These are phyloP conservation scores for Suillus discolor DNA, from an alignment of 768 basidiomycete species.

Conservation along the genomic window DNA sequence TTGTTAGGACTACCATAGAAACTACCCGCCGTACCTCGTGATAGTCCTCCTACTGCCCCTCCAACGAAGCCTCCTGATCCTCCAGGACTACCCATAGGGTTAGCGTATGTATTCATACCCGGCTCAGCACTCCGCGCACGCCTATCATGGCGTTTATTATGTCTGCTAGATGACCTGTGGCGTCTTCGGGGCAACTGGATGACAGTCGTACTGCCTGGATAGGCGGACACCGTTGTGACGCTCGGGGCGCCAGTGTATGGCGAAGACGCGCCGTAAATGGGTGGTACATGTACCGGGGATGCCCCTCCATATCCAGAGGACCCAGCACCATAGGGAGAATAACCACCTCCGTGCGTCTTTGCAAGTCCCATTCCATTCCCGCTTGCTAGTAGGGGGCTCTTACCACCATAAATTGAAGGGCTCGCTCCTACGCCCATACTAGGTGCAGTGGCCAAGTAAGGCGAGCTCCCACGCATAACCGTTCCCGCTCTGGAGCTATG, in stretches of 20 bases:
- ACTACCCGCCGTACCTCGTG: conserved; percentile 3
- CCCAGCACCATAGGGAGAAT: not conserved
- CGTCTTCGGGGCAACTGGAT: conserved; percentile 12
- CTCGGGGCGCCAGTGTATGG: not conserved
- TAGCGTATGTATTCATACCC: not conserved
- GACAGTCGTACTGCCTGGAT: conserved; percentile 11
- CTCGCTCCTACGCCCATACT: not conserved
- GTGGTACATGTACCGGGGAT: not conserved
- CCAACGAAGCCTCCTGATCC: conserved; percentile 9
- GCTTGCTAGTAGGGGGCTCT: not conserved
- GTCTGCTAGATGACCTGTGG: conserved; percentile 2
- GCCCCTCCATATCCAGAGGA: not conserved
- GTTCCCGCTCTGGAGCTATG: not conserved
- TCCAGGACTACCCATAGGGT: not conserved
- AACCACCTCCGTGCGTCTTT: not conserved
- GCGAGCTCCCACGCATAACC: conserved; percentile 7
- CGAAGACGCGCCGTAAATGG: not conserved
- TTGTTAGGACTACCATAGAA: not conserved
- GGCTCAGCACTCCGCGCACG: conserved; percentile 13
- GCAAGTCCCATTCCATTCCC: not conserved
- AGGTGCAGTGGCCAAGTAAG: conserved; percentile 1
- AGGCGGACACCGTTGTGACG: not conserved
- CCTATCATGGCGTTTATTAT: not conserved
- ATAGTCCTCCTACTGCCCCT: conserved; percentile 9
- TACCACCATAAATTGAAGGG: not conserved